phyloP scores from a whole-genome alignment of 2,329 filamentous ascomycete species.

The Bipolaris zeicola region DNA sequence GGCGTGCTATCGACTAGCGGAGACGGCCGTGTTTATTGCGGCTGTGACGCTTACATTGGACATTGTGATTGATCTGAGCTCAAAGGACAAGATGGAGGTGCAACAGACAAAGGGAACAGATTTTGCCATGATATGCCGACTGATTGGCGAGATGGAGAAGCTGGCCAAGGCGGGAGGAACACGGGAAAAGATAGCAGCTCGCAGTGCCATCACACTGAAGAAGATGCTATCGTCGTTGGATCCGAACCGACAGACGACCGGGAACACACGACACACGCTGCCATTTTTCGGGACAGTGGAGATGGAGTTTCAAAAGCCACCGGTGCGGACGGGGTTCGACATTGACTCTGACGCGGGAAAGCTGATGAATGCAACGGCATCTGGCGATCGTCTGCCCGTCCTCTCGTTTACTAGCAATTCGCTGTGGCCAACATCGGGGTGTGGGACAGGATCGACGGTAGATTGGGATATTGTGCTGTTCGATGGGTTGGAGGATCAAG shows the following conservation, averaged over 20 bases:
- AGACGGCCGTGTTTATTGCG: slow-evolving; percentile 44
- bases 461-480: slow-evolving; percentile 46
- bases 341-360: slow-evolving; percentile 37
- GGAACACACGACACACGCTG: slow-evolving; percentile 34
- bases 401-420: slow-evolving; percentile 45
- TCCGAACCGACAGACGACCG: slow-evolving; percentile 28
- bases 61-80: slow-evolving; percentile 44
- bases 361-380: slow-evolving; percentile 31
- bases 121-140: slow-evolving; percentile 45
- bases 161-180: slow-evolving; percentile 34
- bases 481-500: slow-evolving; percentile 42
- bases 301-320: slow-evolving; percentile 36
- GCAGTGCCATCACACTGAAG: slow-evolving; percentile 42
- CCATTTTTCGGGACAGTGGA: slow-evolving; percentile 46
- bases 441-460: slow-evolving; percentile 18
- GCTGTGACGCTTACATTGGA: slow-evolving; percentile 44
- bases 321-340: slow-evolving; percentile 37
- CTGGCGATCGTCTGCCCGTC: slow-evolving; percentile 35
- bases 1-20: slow-evolving; percentile 42
- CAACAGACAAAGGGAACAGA: slow-evolving; percentile 42
- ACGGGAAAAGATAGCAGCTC: slow-evolving; percentile 43
- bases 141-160: slow-evolving; percentile 46
- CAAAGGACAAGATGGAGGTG: slow-evolving; percentile 42
- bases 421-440: slow-evolving; percentile 36
- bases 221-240: slow-evolving; percentile 43